phyloP scores from a whole-genome alignment of 768 basidiomycete genomes.

The Kwoniella europaea region DNA sequence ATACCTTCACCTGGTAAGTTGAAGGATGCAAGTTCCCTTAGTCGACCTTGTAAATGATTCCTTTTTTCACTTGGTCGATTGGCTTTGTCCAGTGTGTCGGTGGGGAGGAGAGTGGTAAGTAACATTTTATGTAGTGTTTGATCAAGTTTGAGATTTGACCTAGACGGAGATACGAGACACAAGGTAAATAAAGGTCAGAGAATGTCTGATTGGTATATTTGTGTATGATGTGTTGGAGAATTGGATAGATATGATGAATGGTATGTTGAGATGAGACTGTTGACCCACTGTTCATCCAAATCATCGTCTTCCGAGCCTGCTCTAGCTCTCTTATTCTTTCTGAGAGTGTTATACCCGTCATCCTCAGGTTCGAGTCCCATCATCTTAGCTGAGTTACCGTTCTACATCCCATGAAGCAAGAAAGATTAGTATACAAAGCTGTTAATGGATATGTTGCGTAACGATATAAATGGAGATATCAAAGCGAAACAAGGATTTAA shows the following conservation, averaged over 20 bases:
- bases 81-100: conserved; percentile 26
- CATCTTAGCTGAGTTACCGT: conserved; percentile 54
- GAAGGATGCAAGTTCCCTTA: conserved; percentile 49
- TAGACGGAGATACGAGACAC: not conserved
- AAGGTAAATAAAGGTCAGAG: too few species aligned
- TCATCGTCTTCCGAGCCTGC: conserved; percentile 23
- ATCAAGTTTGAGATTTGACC: conserved; percentile 56
- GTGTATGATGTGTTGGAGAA: not conserved
- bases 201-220: not conserved
- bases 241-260: too few species aligned
- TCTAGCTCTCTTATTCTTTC: conserved; percentile 27
- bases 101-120: conserved; percentile 51
- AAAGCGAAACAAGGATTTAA: too few species aligned
- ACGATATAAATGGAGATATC: too few species aligned
- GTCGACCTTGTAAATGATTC: conserved; percentile 43
- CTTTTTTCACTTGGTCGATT: conserved; percentile 53
- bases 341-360: conserved; percentile 21
- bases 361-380: conserved; percentile 40
- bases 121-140: conserved; percentile 56
- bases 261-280: not conserved
- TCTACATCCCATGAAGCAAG: conserved; percentile 28
- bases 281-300: conserved; percentile 48
- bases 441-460: too few species aligned
- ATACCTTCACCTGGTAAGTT: conserved; percentile 50
- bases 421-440: not conserved